Evolutionary conservation across 2,329 filamentous ascomycete genomes (phyloP).

Genomic region (Leptosphaerulina australis): DNA sequence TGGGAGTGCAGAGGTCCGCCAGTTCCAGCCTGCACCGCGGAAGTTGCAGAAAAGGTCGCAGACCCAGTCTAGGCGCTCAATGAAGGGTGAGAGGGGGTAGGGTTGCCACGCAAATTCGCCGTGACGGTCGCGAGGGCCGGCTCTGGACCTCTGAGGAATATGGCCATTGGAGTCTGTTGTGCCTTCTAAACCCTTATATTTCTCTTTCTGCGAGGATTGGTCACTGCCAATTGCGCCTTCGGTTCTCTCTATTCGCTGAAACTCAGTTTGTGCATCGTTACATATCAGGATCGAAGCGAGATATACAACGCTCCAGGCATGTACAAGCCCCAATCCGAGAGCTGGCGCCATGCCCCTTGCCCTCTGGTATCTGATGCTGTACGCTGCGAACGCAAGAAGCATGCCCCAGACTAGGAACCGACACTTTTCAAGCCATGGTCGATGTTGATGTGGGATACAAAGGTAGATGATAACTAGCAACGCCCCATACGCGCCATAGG

Average conservation of each 20-base stretch:
- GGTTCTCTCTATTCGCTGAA: slow-evolving; percentile 60
- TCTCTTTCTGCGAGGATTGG: slow-evolving; percentile 1
- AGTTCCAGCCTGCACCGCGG: slow-evolving; percentile 66
- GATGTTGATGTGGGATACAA: slow-evolving; percentile 56
- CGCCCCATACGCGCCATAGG: slow-evolving; percentile 50
- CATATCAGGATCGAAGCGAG: slow-evolving; percentile 59
- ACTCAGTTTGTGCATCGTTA: slow-evolving; percentile 62
- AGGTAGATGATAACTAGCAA: slow-evolving; percentile 56
- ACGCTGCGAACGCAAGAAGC: slow-evolving; percentile 52
- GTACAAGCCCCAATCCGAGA: slow-evolving; percentile 62
- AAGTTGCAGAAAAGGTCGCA: slow-evolving; percentile 63
- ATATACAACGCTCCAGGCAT: slow-evolving; percentile 62
- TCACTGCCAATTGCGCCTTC: slow-evolving; percentile 31
- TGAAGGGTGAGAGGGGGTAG: slow-evolving; percentile 55
- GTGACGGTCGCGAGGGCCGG: slow-evolving; percentile 38
- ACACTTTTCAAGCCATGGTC: slow-evolving; percentile 47
- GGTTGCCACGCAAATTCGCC: slow-evolving; percentile 59
- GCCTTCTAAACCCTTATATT: not conserved
- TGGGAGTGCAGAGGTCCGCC: slow-evolving; percentile 58
- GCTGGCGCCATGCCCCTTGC: slow-evolving; percentile 59
- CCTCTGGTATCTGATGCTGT: slow-evolving; percentile 53
- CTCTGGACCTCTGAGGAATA: slow-evolving; percentile 3
- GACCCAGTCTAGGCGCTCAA: slow-evolving; percentile 64
- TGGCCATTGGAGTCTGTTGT: not conserved
- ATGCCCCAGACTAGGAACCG: slow-evolving; percentile 56